phyloP scores from a whole-genome alignment of 345 rosid species.

The Carallia pectinifolia region DNA sequence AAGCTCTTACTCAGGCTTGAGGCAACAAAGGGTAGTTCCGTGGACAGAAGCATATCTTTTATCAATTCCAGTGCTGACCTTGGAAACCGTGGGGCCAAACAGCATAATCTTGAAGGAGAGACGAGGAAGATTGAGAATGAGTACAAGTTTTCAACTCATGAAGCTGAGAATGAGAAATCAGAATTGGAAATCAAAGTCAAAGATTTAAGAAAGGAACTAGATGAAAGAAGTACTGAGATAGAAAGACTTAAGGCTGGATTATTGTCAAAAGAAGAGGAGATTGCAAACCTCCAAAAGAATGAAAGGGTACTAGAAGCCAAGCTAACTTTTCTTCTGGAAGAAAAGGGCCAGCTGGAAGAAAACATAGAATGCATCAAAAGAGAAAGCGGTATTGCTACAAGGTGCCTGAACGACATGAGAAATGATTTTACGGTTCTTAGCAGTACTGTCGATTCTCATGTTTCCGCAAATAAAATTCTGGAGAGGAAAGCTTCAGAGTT shows the following conservation, averaged over 20 bases:
- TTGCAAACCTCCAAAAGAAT: slow-evolving; percentile 21
- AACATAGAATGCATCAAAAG: slow-evolving; percentile 25
- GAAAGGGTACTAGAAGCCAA: slow-evolving; percentile 31
- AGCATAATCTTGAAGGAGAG: slow-evolving; percentile 32
- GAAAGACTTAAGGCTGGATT: slow-evolving; percentile 36
- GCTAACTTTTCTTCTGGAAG: slow-evolving; percentile 33
- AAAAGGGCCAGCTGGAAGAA: slow-evolving; percentile 37
- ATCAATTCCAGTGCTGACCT: slow-evolving; percentile 7
- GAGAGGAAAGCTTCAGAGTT: slow-evolving; percentile 39
- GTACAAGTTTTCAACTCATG: slow-evolving; percentile 22
- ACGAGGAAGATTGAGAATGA: slow-evolving; percentile 25
- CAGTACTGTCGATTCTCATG: slow-evolving; percentile 36
- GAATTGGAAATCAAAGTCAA: slow-evolving; percentile 34
- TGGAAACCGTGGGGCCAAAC: slow-evolving; percentile 18
- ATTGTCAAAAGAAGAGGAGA: slow-evolving; percentile 42
- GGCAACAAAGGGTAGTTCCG: slow-evolving; percentile 27
- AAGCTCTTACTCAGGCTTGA: slow-evolving; percentile 44
- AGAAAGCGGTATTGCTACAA: slow-evolving; percentile 40
- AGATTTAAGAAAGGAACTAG: slow-evolving; percentile 26
- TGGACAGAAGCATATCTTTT: slow-evolving; percentile 11
- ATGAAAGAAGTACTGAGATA: slow-evolving; percentile 21
- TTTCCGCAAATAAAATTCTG: slow-evolving; percentile 39
- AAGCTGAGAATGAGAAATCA: slow-evolving; percentile 33
- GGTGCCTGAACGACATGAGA: slow-evolving; percentile 41
- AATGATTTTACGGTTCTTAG: slow-evolving; percentile 36